Percentiles rank a stretch among this genome's conserved stretches.
Evolutionary conservation across 208 protist genomes (phyloP).

Genomic region (Leptomonas seymouri): DNA sequence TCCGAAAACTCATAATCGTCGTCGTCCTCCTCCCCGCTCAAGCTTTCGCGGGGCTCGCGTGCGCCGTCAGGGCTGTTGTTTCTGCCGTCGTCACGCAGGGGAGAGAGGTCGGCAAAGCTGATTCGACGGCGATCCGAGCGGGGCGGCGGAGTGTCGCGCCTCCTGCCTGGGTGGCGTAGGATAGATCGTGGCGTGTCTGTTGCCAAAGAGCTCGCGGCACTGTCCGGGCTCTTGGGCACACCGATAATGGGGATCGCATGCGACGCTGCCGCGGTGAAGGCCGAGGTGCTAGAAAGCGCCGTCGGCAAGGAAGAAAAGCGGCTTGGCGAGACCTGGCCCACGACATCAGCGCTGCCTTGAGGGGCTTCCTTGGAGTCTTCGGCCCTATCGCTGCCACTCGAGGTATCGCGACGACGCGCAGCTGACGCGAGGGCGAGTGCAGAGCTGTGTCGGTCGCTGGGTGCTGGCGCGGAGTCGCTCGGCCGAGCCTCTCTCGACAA

Average conservation of each 20-base stretch:
- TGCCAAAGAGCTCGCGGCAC: constrained; percentile 26
- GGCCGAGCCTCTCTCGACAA: background rate
- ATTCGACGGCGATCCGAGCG: constrained; percentile 27
- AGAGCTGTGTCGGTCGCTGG: background rate
- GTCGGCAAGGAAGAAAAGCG: constrained; percentile 5
- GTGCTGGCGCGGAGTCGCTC: background rate
- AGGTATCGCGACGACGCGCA: background rate
- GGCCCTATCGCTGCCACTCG: background rate
- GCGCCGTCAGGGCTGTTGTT: constrained; percentile 1
- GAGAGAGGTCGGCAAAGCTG: constrained; percentile 31
- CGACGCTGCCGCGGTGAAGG: background rate
- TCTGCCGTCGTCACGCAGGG: constrained; percentile 8
- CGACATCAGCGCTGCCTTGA: background rate
- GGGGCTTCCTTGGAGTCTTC: background rate
- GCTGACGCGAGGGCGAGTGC: no score
- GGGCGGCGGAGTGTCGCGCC: constrained; percentile 4
- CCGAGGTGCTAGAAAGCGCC: background rate
- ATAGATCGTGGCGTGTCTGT: constrained; percentile 46
- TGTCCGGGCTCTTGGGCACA: constrained; percentile 25
- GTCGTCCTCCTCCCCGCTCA: constrained; percentile 14
- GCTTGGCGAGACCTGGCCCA: background rate
- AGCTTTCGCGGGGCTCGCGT: background rate
- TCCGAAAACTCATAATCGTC: constrained; percentile 39
- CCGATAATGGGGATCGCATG: background rate
- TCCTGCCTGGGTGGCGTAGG: constrained; percentile 26